These are phyloP conservation scores for Westerdykella ornata DNA, from an alignment of 2,329 filamentous ascomycete species.

Conservation along the genomic window DNA sequence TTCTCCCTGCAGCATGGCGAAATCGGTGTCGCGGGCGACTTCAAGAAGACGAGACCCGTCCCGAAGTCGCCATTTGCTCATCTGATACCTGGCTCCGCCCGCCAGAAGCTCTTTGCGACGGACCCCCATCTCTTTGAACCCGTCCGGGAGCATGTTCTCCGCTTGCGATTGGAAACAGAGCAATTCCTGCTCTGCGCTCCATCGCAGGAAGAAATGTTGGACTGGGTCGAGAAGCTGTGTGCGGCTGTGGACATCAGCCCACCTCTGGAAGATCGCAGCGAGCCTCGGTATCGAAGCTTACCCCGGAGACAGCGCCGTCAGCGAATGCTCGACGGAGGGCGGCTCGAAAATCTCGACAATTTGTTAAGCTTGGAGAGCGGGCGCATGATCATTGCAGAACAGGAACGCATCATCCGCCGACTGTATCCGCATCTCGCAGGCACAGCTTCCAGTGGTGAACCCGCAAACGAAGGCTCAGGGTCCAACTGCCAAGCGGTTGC, in stretches of 20 bases:
- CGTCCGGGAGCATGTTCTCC: slow-evolving; percentile 55
- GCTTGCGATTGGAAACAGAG: slow-evolving; percentile 65
- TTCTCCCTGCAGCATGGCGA: slow-evolving; percentile 71
- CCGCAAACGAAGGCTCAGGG: slow-evolving; percentile 6
- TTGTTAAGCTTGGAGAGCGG: slow-evolving; percentile 26
- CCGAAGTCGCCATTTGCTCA: slow-evolving; percentile 43
- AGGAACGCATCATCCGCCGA: slow-evolving; percentile 44
- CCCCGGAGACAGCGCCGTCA: slow-evolving; percentile 39
- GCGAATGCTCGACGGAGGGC: slow-evolving; percentile 29
- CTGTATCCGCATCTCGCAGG: slow-evolving; percentile 42
- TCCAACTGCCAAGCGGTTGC: slow-evolving; percentile 5
- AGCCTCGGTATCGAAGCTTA: slow-evolving; percentile 43
- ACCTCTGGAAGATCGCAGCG: slow-evolving; percentile 60
- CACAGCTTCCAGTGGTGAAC: slow-evolving; percentile 5
- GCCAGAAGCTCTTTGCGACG: slow-evolving; percentile 38
- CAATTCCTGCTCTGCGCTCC: slow-evolving; percentile 65
- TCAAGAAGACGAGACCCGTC: slow-evolving; percentile 50
- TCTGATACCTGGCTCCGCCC: slow-evolving; percentile 39
- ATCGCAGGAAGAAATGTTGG: slow-evolving; percentile 58
- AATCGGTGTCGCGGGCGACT: slow-evolving; percentile 66
- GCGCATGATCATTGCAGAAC: slow-evolving; percentile 41
- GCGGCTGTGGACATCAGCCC: slow-evolving; percentile 67
- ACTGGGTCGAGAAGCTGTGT: slow-evolving; percentile 60
- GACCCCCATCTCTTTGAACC: slow-evolving; percentile 44
- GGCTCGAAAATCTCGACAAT: slow-evolving; percentile 27